These are phyloP conservation scores for Claviceps maximensis DNA, from an alignment of 2,329 filamentous ascomycete species.

Conservation along the genomic window DNA sequence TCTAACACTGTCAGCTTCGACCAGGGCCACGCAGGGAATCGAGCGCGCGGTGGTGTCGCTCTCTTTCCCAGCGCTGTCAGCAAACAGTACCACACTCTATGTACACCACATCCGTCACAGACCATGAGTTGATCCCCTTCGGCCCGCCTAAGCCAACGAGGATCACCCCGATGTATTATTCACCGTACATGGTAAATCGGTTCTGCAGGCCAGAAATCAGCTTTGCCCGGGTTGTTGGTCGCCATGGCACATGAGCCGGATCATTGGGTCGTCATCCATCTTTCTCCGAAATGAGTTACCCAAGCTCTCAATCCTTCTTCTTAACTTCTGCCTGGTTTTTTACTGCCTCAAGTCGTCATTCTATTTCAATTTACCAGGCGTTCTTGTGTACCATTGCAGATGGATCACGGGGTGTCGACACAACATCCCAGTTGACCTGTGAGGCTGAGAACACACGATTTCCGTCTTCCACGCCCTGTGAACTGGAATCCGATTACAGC, in stretches of 20 bases:
- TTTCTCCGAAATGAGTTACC: slow-evolving; percentile 1
- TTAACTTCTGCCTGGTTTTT: slow-evolving; percentile 1
- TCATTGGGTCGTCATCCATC: slow-evolving; percentile 5
- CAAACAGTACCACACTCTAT: background rate
- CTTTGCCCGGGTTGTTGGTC: slow-evolving; percentile 7
- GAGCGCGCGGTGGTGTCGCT: background rate
- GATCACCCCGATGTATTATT: background rate
- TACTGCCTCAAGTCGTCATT: slow-evolving; percentile 5
- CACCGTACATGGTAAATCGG: background rate
- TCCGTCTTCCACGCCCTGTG: background rate
- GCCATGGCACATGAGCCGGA: slow-evolving; percentile 4
- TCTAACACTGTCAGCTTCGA: slow-evolving; percentile 7
- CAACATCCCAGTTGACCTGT: slow-evolving; percentile 9
- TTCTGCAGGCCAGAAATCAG: slow-evolving; percentile 5
- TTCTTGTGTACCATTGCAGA: slow-evolving; percentile 12
- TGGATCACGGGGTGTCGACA: slow-evolving; percentile 11
- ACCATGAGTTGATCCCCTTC: slow-evolving; percentile 5
- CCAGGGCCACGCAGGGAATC: slow-evolving; percentile 5
- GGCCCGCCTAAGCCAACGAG: slow-evolving; percentile 2
- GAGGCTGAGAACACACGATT: slow-evolving; percentile 9
- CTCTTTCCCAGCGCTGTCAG: background rate
- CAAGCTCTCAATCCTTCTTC: background rate
- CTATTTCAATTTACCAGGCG: slow-evolving; percentile 5
- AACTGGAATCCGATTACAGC: slow-evolving; percentile 4
- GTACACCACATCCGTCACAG: slow-evolving; percentile 3